A percentile compares a stretch with the other conserved stretches of the same genome.
Conservation (phyloP, 805 yeast genomes). For the Cyberlindnera americana region DNA sequence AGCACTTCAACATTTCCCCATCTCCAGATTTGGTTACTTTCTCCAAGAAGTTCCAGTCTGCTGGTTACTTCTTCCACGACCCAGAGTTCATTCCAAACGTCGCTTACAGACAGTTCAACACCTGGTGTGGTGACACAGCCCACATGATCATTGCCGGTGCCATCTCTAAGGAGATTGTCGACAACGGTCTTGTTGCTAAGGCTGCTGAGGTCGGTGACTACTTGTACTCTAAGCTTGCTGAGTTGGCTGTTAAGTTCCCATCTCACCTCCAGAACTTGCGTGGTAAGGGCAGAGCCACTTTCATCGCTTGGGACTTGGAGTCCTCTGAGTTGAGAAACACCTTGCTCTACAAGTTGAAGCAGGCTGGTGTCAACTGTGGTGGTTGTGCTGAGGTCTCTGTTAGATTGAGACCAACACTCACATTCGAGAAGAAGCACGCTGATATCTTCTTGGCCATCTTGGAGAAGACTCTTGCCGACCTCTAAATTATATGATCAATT, state of each 20-base stretch:
- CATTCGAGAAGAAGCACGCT: constrained; percentile 78
- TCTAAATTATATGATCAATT: constrained; percentile 10
- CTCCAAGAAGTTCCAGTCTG: constrained; percentile 86
- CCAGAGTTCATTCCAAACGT: constrained; percentile 67
- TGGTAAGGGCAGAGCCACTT: constrained; percentile 73
- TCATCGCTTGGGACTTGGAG: constrained; percentile 75
- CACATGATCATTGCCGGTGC: constrained; percentile 72
- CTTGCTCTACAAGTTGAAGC: constrained; percentile 57
- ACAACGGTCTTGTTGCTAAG: constrained; percentile 53
- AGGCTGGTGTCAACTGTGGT: constrained; percentile 73
- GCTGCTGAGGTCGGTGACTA: constrained; percentile 64
- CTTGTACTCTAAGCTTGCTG: constrained; percentile 53
- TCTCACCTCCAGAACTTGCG: constrained; percentile 51
- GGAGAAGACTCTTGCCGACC: constrained; percentile 31
- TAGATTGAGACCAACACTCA: constrained; percentile 76
- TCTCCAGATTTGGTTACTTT: constrained; percentile 84
- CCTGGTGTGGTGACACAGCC: constrained; percentile 93
- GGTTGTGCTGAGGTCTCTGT: constrained; percentile 80
- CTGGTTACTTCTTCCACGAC: constrained; percentile 80
- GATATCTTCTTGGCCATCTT: constrained; percentile 53
- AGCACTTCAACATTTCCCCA: constrained; percentile 70
- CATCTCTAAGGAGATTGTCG: constrained; percentile 60
- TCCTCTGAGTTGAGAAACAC: constrained; percentile 53
- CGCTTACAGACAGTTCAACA: constrained; percentile 89
- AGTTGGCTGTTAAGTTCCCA: constrained; percentile 54